Base-by-base conservation (phyloP, 345 rosid genomes). In the Aquilaria yunnanensis region DNA sequence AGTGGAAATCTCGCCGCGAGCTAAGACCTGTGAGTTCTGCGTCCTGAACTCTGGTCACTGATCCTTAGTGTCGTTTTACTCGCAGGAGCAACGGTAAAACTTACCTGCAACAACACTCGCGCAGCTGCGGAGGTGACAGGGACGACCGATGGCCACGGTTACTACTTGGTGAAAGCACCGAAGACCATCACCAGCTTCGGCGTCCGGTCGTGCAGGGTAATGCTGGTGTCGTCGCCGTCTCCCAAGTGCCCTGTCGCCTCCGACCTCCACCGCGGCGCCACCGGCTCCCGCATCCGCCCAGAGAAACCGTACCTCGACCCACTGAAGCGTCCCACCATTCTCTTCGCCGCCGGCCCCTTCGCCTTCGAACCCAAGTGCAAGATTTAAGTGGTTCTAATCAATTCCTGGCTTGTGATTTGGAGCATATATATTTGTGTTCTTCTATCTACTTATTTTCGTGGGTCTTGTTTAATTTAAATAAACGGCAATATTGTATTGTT, bases 91-190 rank as follows among this genome's bases (percentile, higher is more conserved):
- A 68, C 69, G 0, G 96, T 94, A 14, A 85, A 80, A 67, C 72
- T 94, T 14, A 48, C 69, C 71, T 94, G 99, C 83, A 86, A 82
- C 65, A 80, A 78, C 78, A 86, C 85, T 37, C 43, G 43, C 57
- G 78, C 54, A 65, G 75, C 80, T 2, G 61, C 31, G 12, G 68
- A 32, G 32, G 47, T 70, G 6, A 53, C 70, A 12, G 65, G 79
- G 4, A 75, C 29, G 23, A 83, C 94, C 7, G 96, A 93, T 90
- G 78, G 80, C 79, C 82, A 88, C 64, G 97, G 99, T 41, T 94
- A 88, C 77, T 94, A 83, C 79, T 71, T 69, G 59, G 1, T 88
- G 10, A 33, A 66, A 64, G 99, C 77, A 10, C 97, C 99, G 0
- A 82, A 78, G 78, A 80, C 83, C 14, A 47, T 94, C 63, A 88